A percentile compares a stretch with the other conserved stretches of the same genome.
Conservation (phyloP, 768 basidiomycete genomes). For the Tulasnella sp. region DNA sequence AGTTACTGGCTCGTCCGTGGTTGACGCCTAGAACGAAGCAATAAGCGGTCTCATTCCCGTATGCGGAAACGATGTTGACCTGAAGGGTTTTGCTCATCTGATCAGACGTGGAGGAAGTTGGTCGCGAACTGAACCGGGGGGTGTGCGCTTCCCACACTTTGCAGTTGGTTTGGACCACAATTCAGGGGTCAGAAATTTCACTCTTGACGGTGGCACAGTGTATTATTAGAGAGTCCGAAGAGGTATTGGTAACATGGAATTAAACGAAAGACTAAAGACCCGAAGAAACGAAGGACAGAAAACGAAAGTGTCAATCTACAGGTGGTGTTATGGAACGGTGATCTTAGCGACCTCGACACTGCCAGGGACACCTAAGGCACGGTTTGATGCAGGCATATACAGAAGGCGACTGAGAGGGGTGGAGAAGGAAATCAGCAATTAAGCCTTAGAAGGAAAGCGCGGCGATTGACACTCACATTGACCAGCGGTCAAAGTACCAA, state of each 20-base stretch:
- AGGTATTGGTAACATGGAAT: not conserved
- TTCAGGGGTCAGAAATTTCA: too few species aligned
- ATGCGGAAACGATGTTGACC: too few species aligned
- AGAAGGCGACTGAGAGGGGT: conserved; percentile 32
- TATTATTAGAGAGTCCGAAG: not conserved
- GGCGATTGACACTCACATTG: conserved; percentile 33
- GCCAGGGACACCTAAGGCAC: conserved; percentile 37
- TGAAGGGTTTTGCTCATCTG: too few species aligned
- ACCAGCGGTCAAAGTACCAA: conserved; percentile 43
- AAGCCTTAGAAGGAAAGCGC: not conserved
- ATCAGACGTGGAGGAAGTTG: too few species aligned
- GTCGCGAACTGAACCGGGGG: too few species aligned
- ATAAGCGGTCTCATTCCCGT: too few species aligned
- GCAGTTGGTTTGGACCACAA: too few species aligned
- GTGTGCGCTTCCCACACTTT: too few species aligned
- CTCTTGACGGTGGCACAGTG: not conserved
- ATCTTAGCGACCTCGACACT: conserved; percentile 34
- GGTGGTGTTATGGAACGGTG: not conserved
- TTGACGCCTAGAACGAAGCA: too few species aligned
- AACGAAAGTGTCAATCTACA: not conserved
- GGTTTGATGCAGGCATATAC: conserved; percentile 41
- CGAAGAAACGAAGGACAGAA: not conserved
- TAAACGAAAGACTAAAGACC: not conserved
- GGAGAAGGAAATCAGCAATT: not conserved
- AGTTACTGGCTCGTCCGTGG: too few species aligned